phyloP scores from a whole-genome alignment of 164 flowering plant species.

The Saururus chinensis region DNA sequence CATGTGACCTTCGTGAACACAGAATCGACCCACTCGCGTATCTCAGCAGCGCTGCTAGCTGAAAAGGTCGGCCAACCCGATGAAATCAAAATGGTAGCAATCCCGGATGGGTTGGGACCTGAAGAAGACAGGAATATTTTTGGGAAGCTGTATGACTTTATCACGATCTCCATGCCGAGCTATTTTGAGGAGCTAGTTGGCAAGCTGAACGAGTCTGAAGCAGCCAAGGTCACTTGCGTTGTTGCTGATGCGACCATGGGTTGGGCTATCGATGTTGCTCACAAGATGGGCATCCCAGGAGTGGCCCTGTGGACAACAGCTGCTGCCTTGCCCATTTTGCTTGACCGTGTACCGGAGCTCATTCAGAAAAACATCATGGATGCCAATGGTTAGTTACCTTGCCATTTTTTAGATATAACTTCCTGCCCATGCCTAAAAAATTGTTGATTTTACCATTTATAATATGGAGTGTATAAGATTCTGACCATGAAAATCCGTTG shows the following conservation, averaged over 20 bases:
- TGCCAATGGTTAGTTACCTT: slow-evolving; percentile 5
- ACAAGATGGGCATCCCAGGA: slow-evolving; percentile 9
- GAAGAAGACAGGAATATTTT: slow-evolving; percentile 7
- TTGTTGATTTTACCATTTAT: no score
- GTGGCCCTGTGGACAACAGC: slow-evolving; percentile 11
- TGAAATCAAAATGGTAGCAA: slow-evolving; percentile 5
- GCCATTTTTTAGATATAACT: no score
- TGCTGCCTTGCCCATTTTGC: not conserved
- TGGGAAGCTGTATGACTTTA: not conserved
- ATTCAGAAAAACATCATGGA: slow-evolving; percentile 5
- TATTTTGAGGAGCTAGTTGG: slow-evolving; percentile 8
- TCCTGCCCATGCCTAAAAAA: no score
- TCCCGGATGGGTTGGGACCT: slow-evolving; percentile 12
- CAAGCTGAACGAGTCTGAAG: slow-evolving; percentile 2
- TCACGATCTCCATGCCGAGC: not conserved
- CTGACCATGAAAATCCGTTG: no score
- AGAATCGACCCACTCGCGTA: slow-evolving; percentile 2
- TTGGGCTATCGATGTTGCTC: slow-evolving; percentile 6
- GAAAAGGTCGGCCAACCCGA: no score
- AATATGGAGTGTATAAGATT: no score
- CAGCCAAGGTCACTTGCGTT: slow-evolving; percentile 5
- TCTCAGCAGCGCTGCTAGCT: not conserved
- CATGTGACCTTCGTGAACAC: slow-evolving; percentile 11
- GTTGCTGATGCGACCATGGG: slow-evolving; percentile 8
- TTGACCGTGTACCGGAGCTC: slow-evolving; percentile 3